Evolutionary conservation across 2,329 filamentous ascomycete genomes (phyloP).

Genomic region (Simplicillium sp.): DNA sequence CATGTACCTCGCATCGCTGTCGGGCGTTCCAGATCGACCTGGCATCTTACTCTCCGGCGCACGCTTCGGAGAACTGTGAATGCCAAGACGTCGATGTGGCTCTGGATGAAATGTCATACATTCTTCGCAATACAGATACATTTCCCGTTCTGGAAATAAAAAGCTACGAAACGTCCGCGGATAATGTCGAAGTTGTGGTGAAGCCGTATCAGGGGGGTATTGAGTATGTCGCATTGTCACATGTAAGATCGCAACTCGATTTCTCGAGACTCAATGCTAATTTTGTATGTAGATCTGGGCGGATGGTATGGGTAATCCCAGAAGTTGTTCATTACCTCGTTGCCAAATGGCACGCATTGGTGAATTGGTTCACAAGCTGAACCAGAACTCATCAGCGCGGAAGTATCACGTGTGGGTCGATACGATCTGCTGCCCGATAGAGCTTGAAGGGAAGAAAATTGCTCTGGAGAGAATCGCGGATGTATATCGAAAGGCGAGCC

Average conservation of each 20-base stretch:
- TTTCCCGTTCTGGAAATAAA: conserved; percentile 12
- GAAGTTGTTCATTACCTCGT: conserved; percentile 16
- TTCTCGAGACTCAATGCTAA: no score
- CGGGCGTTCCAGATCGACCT: conserved; percentile 20
- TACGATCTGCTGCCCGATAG: conserved; percentile 22
- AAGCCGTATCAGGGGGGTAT: conserved; percentile 13
- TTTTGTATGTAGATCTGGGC: conserved; percentile 19
- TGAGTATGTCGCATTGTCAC: conserved; percentile 23
- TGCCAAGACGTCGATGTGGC: conserved; percentile 14
- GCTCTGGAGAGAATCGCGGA: conserved; percentile 22
- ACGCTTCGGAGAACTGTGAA: conserved; percentile 10
- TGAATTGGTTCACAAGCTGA: conserved; percentile 13
- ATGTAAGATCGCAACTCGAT: conserved; percentile 9
- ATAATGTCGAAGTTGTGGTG: conserved; percentile 9
- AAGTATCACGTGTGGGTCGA: conserved; percentile 21
- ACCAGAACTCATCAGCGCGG: background rate
- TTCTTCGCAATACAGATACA: conserved; percentile 9
- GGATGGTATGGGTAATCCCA: conserved; percentile 22
- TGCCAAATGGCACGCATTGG: conserved; percentile 20
- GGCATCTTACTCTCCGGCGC: conserved; percentile 14
- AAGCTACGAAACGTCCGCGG: background rate
- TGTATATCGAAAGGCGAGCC: conserved; percentile 20
- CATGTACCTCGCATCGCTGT: conserved; percentile 16
- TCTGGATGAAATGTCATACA: conserved; percentile 6
- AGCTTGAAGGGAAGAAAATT: conserved; percentile 12